Percentiles rank a stretch among this genome's conserved stretches.
Conservation (phyloP, 78 protist species). For the Planoprotostelium fungivorum region DNA sequence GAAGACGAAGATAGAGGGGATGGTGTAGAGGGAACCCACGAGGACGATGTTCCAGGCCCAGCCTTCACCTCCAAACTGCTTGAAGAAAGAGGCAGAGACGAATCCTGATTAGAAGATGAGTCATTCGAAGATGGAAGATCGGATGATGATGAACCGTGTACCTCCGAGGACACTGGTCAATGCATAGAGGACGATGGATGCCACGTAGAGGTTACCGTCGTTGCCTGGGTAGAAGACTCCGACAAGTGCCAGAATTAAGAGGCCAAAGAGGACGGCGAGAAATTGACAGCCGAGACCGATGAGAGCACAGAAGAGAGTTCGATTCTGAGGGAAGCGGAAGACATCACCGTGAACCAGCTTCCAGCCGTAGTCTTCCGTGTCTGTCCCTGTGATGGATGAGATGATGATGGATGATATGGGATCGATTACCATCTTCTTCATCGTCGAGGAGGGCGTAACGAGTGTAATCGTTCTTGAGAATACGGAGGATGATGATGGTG, state of each 20-base stretch:
- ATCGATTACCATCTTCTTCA: conserved; percentile 50
- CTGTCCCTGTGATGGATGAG: conserved; percentile 3
- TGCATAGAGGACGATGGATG: conserved; percentile 89
- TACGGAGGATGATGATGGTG: conserved; percentile 82
- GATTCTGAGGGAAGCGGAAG: conserved; percentile 91
- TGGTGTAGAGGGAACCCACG: conserved; percentile 64
- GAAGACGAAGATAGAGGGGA: conserved; percentile 76
- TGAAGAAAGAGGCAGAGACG: conserved; percentile 66
- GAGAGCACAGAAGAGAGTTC: conserved; percentile 76
- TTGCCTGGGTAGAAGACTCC: conserved; percentile 87
- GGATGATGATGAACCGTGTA: conserved; percentile 15
- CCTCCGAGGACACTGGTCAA: conserved; percentile 67
- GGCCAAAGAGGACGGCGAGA: conserved; percentile 41
- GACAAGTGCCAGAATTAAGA: conserved; percentile 70
- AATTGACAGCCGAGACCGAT: conserved; percentile 92
- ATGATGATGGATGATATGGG: neutral
- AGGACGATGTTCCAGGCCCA: conserved; percentile 95
- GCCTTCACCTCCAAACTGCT: conserved; percentile 71
- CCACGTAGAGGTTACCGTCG: conserved; percentile 85
- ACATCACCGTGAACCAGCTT: conserved; percentile 96
- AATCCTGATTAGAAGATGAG: conserved; percentile 62
- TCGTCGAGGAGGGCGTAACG: conserved; percentile 71
- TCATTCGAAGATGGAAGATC: neutral
- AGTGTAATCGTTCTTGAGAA: conserved; percentile 86
- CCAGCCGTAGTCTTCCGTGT: conserved; percentile 96